Evolutionary conservation across 306 rosid genomes (phyloP), one percentile per base, ranked within the genome.

Genomic region (Gillenia trifoliata): DNA sequence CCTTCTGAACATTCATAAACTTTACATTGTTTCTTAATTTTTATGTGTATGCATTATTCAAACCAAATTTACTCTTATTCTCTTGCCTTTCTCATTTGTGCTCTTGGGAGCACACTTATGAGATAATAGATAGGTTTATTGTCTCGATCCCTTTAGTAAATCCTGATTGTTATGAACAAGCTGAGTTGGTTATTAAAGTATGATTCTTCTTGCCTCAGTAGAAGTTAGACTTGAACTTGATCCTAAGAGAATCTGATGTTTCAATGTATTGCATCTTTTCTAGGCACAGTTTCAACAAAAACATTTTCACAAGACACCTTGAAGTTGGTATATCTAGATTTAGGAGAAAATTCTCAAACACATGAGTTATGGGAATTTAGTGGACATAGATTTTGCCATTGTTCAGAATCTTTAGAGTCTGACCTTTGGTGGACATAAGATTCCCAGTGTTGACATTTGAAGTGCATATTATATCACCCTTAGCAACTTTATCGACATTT

Each of bases 381-480:
- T 15, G n/a, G 34, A 30, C 11, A 28, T 13, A 17, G 34, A 28
- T 28, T 60, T 26, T 60, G 34, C 64, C 64, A 3, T 28, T 3
- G 8, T 60, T 60, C 34, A 6, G 30, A 29, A 60, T 28, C 34
- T 60, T 60, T 25, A 1, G 64, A 15, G 6, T 28, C n/a, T 60
- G 64, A 60, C 64, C 64, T 30, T 26, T 60, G 34, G 64, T 60
- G 64, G 34, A 16, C 64, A 26, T 60, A 60, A 60, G 64, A 60
- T 60, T 29, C 10, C 64, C 36, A 5, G 7, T 60, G 34, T 28
- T 60, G 36, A 60, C 64, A 6, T 28, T 26, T 60, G 31, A 25
- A 28, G 36, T 60, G 36, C 64, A 28, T 28, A 13, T 28, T 4
- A 13, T 60, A 28, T 60, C 33, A 60, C 36, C 30, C 4, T 28